These are phyloP conservation scores for Hawksworthiomyces lignivorus DNA, from an alignment of 2,329 filamentous ascomycete genomes.

Conservation along the genomic window DNA sequence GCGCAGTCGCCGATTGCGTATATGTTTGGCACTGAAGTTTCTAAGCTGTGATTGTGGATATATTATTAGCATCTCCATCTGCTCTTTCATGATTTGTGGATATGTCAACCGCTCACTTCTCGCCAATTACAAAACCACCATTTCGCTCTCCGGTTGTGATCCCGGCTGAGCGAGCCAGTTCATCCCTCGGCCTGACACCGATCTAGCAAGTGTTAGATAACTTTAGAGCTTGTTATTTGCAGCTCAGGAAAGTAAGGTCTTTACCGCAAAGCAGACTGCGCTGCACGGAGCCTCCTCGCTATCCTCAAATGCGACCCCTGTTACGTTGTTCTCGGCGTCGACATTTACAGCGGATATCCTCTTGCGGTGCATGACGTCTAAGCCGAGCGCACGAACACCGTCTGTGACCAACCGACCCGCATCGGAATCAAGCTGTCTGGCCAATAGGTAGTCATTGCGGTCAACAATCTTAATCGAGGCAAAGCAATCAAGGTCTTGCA, in stretches of 20 bases:
- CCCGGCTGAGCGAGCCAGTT: constrained; percentile 61
- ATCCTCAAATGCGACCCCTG: constrained; percentile 72
- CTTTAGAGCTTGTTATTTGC: neutral
- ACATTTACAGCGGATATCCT: constrained; percentile 23
- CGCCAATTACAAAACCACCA: constrained; percentile 2
- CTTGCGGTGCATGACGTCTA: constrained; percentile 74
- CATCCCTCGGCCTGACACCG: constrained; percentile 73
- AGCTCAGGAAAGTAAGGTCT: neutral
- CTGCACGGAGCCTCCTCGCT: constrained; percentile 69
- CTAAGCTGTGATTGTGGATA: constrained; percentile 45
- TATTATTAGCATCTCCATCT: neutral
- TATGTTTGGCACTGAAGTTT: constrained; percentile 63
- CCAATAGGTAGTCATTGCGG: constrained; percentile 73
- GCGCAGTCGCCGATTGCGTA: constrained; percentile 90
- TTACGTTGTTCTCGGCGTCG: constrained; percentile 49
- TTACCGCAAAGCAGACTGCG: constrained; percentile 72
- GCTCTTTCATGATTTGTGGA: no score
- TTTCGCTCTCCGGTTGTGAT: constrained; percentile 34
- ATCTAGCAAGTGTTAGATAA: constrained; percentile 38
- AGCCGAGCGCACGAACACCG: constrained; percentile 67
- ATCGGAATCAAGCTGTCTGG: constrained; percentile 73
- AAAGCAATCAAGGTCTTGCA: constrained; percentile 77
- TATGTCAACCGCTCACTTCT: neutral
- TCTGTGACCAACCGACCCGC: constrained; percentile 76
- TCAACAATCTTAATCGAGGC: constrained; percentile 71